These are phyloP conservation scores for Pisolithus sp. DNA, from an alignment of 768 basidiomycete genomes.

Conservation along the genomic window DNA sequence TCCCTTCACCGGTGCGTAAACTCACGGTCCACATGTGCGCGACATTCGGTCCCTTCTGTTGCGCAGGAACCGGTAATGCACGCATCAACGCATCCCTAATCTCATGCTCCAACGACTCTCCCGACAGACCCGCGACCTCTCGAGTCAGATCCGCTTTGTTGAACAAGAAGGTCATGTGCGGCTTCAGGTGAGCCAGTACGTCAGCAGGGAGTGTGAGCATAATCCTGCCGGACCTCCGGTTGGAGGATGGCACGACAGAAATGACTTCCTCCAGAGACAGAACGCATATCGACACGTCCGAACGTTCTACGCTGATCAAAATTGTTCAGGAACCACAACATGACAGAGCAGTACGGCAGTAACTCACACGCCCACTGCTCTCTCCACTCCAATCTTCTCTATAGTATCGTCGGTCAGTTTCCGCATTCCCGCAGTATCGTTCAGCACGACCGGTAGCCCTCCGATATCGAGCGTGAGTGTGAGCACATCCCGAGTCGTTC, in stretches of 20 bases:
- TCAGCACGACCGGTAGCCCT: slow-evolving; percentile 72
- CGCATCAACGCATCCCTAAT: slow-evolving; percentile 16
- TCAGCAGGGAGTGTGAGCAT: slow-evolving; percentile 37
- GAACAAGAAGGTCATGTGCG: slow-evolving; percentile 61
- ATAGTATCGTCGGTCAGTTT: slow-evolving; percentile 57
- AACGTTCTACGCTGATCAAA: slow-evolving; percentile 46
- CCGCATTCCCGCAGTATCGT: slow-evolving; percentile 84
- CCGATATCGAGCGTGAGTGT: slow-evolving; percentile 85
- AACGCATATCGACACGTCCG: slow-evolving; percentile 77
- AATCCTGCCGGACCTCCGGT: not conserved
- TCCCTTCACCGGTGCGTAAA: slow-evolving; percentile 52
- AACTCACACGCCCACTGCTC: slow-evolving; percentile 62
- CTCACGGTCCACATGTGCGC: slow-evolving; percentile 53
- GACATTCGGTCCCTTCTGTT: not conserved
- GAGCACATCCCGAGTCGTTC: slow-evolving; percentile 85
- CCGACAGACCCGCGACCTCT: slow-evolving; percentile 1
- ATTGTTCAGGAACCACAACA: not conserved
- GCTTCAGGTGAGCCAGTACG: slow-evolving; percentile 43
- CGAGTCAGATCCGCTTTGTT: slow-evolving; percentile 69
- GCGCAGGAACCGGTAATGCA: slow-evolving; percentile 6
- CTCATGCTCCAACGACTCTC: not conserved
- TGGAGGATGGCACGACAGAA: not conserved
- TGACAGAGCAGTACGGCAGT: not conserved
- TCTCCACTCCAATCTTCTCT: slow-evolving; percentile 75
- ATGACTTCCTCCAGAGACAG: slow-evolving; percentile 56